Conservation (phyloP, 352 stramenopile genomes). For the Discostella stelligera region DNA sequence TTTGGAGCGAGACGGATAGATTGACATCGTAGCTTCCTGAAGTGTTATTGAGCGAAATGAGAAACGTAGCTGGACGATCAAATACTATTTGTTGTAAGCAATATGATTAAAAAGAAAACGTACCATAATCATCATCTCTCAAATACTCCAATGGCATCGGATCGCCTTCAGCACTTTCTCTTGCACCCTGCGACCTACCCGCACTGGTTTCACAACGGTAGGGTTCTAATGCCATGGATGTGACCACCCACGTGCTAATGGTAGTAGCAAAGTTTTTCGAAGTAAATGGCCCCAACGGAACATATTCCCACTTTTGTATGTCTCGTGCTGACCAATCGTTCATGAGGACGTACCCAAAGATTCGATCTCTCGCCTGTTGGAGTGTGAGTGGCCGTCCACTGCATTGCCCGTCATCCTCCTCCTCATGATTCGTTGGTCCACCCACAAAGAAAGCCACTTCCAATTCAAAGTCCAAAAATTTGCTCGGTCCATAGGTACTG, state of each 20-base stretch:
- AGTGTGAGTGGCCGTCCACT: conserved; percentile 87
- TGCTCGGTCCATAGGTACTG: conserved; percentile 87
- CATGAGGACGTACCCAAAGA: conserved; percentile 96
- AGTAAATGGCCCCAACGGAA: conserved; percentile 94
- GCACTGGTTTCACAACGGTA: conserved; percentile 90
- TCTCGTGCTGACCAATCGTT: conserved; percentile 95
- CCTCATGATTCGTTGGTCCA: conserved; percentile 81
- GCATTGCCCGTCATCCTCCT: background rate
- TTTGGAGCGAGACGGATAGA: conserved; percentile 65
- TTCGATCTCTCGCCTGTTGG: conserved; percentile 89
- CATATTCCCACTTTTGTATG: conserved; percentile 97
- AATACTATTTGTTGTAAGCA: background rate
- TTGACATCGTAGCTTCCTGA: conserved; percentile 61
- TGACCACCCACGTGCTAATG: conserved; percentile 95
- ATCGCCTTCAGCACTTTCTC: conserved; percentile 64
- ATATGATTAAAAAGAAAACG: conserved; percentile 78
- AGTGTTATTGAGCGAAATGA: conserved; percentile 28
- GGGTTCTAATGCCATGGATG: conserved; percentile 90
- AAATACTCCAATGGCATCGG: conserved; percentile 92
- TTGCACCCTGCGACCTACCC: conserved; percentile 62
- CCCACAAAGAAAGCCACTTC: conserved; percentile 95
- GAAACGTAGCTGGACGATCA: conserved; percentile 29
- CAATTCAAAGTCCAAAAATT: conserved; percentile 94
- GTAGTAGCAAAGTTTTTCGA: conserved; percentile 97
- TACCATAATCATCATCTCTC: conserved; percentile 88